These are phyloP conservation scores for Pseudoturritis turrita DNA, from an alignment of 345 rosid species.

Conservation along the genomic window DNA sequence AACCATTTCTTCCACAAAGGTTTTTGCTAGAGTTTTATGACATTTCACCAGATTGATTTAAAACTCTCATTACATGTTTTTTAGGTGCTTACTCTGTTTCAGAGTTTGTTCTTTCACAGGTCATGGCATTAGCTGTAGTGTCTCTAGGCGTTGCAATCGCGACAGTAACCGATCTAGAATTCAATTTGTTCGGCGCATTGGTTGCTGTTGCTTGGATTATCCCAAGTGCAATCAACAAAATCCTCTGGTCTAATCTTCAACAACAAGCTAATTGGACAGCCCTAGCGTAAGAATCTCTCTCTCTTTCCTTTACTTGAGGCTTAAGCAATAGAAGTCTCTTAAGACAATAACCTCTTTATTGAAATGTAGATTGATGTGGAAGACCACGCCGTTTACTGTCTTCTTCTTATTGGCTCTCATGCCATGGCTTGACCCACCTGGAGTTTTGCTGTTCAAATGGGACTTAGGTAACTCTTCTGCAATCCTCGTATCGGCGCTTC, in stretches of 20 bases:
- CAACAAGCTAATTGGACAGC: slow-evolving; percentile 95
- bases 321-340: background rate
- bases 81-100: slow-evolving; percentile 21
- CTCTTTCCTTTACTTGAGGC: background rate
- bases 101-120: slow-evolving; percentile 40
- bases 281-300: slow-evolving; percentile 53
- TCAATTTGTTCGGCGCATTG: slow-evolving; percentile 73
- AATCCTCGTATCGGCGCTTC: slow-evolving; percentile 65
- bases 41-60: background rate
- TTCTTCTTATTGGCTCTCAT: slow-evolving; percentile 75
- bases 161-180: slow-evolving; percentile 81
- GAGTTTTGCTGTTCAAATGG: slow-evolving; percentile 72
- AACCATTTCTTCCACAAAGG: slow-evolving; percentile 66
- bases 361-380: slow-evolving; percentile 86
- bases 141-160: slow-evolving; percentile 90
- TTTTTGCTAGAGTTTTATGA: background rate
- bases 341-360: background rate
- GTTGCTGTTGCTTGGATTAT: slow-evolving; percentile 82
- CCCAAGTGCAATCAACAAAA: slow-evolving; percentile 88
- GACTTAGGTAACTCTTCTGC: slow-evolving; percentile 60
- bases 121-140: slow-evolving; percentile 59
- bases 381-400: slow-evolving; percentile 82
- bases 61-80: background rate
- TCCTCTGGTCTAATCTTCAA: slow-evolving; percentile 90
- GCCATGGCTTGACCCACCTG: slow-evolving; percentile 99